Evolutionary conservation across 208 protist genomes (phyloP).

Genomic region (Acanthamoeba lenticulata): DNA sequence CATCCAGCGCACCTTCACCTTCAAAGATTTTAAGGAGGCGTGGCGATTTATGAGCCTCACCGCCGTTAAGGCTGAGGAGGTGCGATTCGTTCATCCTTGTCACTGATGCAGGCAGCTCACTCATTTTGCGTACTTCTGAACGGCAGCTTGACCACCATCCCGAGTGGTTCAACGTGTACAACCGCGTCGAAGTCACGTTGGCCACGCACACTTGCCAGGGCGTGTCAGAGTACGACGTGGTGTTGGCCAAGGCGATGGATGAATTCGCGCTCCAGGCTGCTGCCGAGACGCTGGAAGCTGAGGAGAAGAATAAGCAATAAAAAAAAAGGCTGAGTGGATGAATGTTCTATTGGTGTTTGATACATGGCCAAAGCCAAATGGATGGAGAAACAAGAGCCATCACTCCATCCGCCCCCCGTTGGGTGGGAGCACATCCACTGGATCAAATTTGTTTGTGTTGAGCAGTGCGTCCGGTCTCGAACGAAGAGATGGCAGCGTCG

Average conservation of each 20-base stretch:
- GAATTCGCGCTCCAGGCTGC: conserved; percentile 21
- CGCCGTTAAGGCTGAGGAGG: conserved; percentile 88
- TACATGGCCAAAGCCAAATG: not conserved
- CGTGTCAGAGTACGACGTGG: conserved; percentile 83
- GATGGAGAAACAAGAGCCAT: not conserved
- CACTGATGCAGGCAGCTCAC: not conserved
- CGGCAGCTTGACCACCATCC: conserved; percentile 92
- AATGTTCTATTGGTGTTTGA: not conserved
- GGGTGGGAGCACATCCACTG: not conserved
- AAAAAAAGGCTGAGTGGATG: not conserved
- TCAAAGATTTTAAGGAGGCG: conserved; percentile 91
- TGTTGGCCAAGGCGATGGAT: conserved; percentile 62
- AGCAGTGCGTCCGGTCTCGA: not conserved
- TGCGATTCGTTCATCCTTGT: not conserved
- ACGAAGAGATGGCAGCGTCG: not conserved
- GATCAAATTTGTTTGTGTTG: not conserved
- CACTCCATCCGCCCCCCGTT: not conserved
- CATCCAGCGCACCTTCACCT: conserved; percentile 74
- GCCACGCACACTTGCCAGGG: conserved; percentile 94
- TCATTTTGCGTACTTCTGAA: not conserved
- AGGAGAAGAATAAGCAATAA: not conserved
- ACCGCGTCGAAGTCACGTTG: conserved; percentile 92
- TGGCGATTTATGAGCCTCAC: conserved; percentile 92
- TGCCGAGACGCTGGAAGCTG: not conserved
- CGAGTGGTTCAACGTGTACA: conserved; percentile 96